These are phyloP conservation scores for Trichosporon asahii DNA, from an alignment of 1,284 basidiomycete species.

Conservation along the genomic window DNA sequence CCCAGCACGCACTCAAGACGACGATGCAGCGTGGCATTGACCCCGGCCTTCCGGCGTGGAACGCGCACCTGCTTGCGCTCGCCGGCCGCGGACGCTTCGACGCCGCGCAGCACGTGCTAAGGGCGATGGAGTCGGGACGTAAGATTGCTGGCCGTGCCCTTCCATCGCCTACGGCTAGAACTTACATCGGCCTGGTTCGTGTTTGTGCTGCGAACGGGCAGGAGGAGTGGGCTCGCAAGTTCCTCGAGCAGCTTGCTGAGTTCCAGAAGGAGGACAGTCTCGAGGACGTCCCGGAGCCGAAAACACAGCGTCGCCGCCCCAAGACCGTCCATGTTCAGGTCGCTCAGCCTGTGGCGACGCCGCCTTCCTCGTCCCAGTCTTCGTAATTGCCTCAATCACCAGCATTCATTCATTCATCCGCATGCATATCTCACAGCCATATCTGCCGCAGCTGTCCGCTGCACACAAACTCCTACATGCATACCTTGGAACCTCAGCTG, in stretches of 20 bases:
- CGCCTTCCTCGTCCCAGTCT: background rate
- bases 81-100: constrained; percentile 24
- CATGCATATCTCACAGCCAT: background rate
- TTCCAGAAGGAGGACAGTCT: constrained; percentile 6
- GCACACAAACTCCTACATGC: background rate
- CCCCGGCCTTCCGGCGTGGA: constrained; percentile 26
- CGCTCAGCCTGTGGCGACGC: background rate
- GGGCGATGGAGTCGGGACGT: constrained; percentile 25
- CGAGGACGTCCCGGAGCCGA: background rate
- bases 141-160: background rate
- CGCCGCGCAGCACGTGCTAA: constrained; percentile 27
- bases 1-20: constrained; percentile 18
- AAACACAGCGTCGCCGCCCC: background rate
- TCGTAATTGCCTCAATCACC: background rate
- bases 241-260: constrained; percentile 8
- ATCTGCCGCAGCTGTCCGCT: background rate
- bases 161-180: constrained; percentile 14
- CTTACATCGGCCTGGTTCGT: constrained; percentile 21
- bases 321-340: background rate
- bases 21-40: constrained; percentile 22
- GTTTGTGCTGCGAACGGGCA: constrained; percentile 9
- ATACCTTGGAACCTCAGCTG: background rate
- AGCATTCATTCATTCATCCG: background rate
- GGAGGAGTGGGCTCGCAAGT: background rate
- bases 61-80: constrained; percentile 27